Evolutionary conservation across 495 filamentous ascomycete species (phyloP).

Genomic region (Extremus antarcticus): DNA sequence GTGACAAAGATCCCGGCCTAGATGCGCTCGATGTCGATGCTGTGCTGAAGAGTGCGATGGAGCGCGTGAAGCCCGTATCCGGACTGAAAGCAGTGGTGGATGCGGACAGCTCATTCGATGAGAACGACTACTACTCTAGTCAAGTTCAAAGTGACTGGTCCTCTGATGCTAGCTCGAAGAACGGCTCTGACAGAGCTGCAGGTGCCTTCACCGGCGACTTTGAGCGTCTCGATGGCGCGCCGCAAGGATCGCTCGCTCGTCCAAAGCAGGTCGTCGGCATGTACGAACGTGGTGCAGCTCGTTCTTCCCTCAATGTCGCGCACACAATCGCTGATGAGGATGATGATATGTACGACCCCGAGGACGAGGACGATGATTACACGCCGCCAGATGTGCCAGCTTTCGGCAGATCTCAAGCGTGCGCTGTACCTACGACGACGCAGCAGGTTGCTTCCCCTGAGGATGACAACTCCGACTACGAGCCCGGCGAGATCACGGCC

Average conservation of each 20-base stretch:
- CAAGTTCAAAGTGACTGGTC: conserved; percentile 37
- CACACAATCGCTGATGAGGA: neutral
- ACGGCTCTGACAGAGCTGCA: conserved; percentile 18
- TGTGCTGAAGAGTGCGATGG: conserved; percentile 59
- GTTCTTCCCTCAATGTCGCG: neutral
- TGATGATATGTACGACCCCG: conserved; percentile 4
- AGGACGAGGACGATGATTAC: conserved; percentile 20
- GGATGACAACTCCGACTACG: conserved; percentile 19
- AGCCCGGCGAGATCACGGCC: conserved; percentile 20
- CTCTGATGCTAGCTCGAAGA: conserved; percentile 30
- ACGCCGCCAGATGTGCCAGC: conserved; percentile 17
- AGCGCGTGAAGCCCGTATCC: conserved; percentile 56
- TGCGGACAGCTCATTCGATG: conserved; percentile 71
- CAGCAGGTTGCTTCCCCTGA: neutral
- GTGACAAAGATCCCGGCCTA: conserved; percentile 41
- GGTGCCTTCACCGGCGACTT: conserved; percentile 17
- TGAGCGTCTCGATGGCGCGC: conserved; percentile 13
- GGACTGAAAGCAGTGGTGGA: conserved; percentile 46
- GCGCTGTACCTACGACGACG: neutral
- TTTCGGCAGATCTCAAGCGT: conserved; percentile 3
- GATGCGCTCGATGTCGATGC: conserved; percentile 68
- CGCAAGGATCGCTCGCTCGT: neutral
- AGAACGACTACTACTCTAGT: conserved; percentile 93
- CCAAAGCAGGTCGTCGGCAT: conserved; percentile 1
- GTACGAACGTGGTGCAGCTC: neutral